Conservation (phyloP, 208 protist species). For the Leishmania amazonensis region DNA sequence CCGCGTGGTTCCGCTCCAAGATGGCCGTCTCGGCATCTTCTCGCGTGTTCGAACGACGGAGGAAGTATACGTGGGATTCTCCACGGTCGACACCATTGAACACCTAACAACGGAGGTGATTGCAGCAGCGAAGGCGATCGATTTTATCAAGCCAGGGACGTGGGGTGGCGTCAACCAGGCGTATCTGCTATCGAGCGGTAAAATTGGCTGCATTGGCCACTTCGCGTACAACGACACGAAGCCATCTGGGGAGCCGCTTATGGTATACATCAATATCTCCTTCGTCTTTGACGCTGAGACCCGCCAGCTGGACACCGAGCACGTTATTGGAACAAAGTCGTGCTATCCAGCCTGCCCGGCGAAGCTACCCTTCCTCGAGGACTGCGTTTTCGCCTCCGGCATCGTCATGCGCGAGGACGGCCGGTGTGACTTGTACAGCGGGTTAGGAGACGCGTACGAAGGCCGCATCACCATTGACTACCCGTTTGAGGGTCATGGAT, state of each 20-base stretch:
- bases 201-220: slow-evolving; percentile 57
- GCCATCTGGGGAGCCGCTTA: slow-evolving; percentile 16
- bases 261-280: slow-evolving; percentile 44
- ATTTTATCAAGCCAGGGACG: slow-evolving; percentile 30
- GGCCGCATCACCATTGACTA: slow-evolving; percentile 56
- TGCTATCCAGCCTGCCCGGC: slow-evolving; percentile 38
- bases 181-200: slow-evolving; percentile 45
- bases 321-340: slow-evolving; percentile 36
- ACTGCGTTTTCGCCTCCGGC: slow-evolving; percentile 61
- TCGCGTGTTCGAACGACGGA: slow-evolving; percentile 34
- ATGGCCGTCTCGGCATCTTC: slow-evolving; percentile 42
- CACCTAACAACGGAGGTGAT: slow-evolving; percentile 36
- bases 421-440: slow-evolving; percentile 61
- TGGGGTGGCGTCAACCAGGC: slow-evolving; percentile 59
- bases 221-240: slow-evolving; percentile 32
- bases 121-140: slow-evolving; percentile 29
- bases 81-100: slow-evolving; percentile 37
- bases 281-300: slow-evolving; percentile 41
- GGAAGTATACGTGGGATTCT: slow-evolving; percentile 40
- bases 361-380: slow-evolving; percentile 31
- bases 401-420: slow-evolving; percentile 56
- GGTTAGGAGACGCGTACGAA: slow-evolving; percentile 37
- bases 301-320: slow-evolving; percentile 13
- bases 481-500: slow-evolving; percentile 60
- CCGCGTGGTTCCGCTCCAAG: slow-evolving; percentile 35